These are phyloP conservation scores for Linum trigynum DNA, from an alignment of 345 rosid species.

Conservation along the genomic window DNA sequence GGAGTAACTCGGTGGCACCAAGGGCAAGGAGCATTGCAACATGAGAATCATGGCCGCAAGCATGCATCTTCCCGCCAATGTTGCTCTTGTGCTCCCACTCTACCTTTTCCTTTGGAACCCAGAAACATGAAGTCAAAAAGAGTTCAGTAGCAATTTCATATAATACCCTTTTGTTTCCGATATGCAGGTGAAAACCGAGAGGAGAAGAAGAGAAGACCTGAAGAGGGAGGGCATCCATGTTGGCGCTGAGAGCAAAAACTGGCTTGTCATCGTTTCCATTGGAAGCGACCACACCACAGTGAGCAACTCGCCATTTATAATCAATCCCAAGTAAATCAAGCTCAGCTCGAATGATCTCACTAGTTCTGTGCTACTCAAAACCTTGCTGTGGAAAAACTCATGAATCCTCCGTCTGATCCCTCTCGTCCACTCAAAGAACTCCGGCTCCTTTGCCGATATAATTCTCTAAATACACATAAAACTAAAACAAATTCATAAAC, in stretches of 20 bases:
- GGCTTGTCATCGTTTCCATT: constrained; percentile 45
- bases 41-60: constrained; percentile 70
- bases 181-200: neutral
- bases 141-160: neutral
- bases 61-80: constrained; percentile 63
- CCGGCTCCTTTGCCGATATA: constrained; percentile 42
- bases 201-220: constrained; percentile 33
- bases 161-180: no score
- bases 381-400: constrained; percentile 51
- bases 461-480: no score
- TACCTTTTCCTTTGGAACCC: constrained; percentile 43
- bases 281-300: constrained; percentile 54
- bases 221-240: constrained; percentile 69
- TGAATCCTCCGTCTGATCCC: constrained; percentile 50
- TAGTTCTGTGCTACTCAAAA: constrained; percentile 57
- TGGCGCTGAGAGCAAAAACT: constrained; percentile 56
- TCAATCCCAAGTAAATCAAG: constrained; percentile 47
- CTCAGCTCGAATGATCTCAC: constrained; percentile 45
- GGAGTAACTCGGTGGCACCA: constrained; percentile 68
- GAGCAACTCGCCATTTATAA: constrained; percentile 61
- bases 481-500: no score
- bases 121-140: neutral
- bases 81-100: constrained; percentile 72
- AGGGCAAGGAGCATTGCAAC: constrained; percentile 73
- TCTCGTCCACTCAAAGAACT: constrained; percentile 54